phyloP scores from a whole-genome alignment of 1,139 yeast species.

The Insectozyma bohioensis region DNA sequence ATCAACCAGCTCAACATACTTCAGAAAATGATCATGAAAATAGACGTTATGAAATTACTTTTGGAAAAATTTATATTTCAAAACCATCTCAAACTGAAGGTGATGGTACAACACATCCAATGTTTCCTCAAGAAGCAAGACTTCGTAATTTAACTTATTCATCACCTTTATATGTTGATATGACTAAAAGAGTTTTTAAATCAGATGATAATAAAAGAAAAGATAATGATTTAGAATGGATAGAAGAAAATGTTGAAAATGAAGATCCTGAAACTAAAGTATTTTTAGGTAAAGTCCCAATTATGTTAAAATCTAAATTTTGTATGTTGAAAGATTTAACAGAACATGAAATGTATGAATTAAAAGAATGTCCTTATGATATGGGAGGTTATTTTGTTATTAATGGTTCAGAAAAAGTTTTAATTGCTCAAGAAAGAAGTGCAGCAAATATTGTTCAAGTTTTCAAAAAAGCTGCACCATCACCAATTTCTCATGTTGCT shows the following conservation, averaged over 20 bases:
- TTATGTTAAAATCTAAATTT: constrained; percentile 94
- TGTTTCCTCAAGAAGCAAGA: constrained; percentile 98
- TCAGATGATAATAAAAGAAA: constrained; percentile 68
- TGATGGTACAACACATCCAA: constrained; percentile 97
- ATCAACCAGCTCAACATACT: constrained; percentile 97
- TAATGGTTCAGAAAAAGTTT: constrained; percentile 96
- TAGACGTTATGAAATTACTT: constrained; percentile 90
- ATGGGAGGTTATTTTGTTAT: constrained; percentile 99
- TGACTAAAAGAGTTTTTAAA: constrained; percentile 85
- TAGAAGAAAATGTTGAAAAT: constrained; percentile 50
- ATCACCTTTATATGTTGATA: constrained; percentile 93
- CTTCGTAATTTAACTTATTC: constrained; percentile 94
- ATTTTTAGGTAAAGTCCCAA: constrained; percentile 94
- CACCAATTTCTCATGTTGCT: constrained; percentile 94
- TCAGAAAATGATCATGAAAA: constrained; percentile 86
- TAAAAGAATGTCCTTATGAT: constrained; percentile 98
- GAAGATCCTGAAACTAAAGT: constrained; percentile 71
- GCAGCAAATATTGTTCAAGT: constrained; percentile 99
- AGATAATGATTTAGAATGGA: constrained; percentile 72
- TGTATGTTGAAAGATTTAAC: constrained; percentile 90
- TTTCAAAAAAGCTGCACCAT: constrained; percentile 95
- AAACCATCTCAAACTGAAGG: constrained; percentile 99
- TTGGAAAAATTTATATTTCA: constrained; percentile 94
- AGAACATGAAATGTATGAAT: constrained; percentile 92
- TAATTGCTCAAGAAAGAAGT: constrained; percentile 97